A percentile compares a stretch with the other conserved stretches of the same genome.
These are phyloP conservation scores for Trichoderma breve DNA, from an alignment of 2,329 filamentous ascomycete species.

Conservation along the genomic window DNA sequence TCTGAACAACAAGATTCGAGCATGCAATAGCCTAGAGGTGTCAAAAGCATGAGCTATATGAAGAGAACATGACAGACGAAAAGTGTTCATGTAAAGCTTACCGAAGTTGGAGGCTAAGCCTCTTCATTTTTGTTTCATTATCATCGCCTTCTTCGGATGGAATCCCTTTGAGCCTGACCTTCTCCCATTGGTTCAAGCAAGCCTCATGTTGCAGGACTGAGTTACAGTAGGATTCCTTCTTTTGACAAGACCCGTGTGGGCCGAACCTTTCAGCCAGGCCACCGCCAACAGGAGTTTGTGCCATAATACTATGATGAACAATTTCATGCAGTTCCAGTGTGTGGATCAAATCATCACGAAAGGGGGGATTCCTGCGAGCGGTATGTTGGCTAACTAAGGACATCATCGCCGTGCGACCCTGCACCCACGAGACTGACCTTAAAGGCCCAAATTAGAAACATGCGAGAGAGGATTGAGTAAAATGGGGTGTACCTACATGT, in stretches of 20 bases:
- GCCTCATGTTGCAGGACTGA: neutral
- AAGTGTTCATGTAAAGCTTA: neutral
- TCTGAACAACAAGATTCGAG: neutral
- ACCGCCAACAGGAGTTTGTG: neutral
- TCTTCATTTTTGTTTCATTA: neutral
- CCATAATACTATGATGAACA: neutral
- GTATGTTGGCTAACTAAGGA: neutral
- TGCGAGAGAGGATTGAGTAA: rapidly evolving
- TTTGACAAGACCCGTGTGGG: neutral
- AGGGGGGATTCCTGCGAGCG: neutral
- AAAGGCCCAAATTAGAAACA: neutral
- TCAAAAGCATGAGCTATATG: neutral
- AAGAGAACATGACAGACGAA: too few species aligned
- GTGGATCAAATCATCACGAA: neutral
- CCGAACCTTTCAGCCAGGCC: neutral
- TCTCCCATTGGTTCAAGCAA: neutral
- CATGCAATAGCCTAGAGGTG: neutral
- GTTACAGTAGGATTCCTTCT: neutral
- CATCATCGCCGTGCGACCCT: neutral
- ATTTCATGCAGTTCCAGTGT: neutral
- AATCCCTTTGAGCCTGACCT: neutral
- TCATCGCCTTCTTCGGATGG: neutral
- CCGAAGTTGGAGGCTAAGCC: neutral
- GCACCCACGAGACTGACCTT: neutral
- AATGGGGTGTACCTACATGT: neutral